Evolutionary conservation across 2,329 filamentous ascomycete genomes (phyloP).

Genomic region (Aspergillus fischeri): DNA sequence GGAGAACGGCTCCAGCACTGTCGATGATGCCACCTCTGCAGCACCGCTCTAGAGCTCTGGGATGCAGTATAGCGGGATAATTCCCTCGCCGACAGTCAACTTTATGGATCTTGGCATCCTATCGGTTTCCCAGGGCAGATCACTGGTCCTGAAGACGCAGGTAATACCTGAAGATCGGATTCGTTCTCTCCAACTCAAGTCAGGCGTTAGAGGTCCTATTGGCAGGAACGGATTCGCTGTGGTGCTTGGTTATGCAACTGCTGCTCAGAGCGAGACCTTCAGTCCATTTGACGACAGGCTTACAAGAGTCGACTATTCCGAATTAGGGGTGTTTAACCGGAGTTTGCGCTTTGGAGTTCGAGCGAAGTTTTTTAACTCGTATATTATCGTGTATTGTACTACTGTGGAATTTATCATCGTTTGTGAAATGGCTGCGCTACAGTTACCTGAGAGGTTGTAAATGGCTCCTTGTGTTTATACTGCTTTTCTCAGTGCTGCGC

Average conservation of each 20-base stretch:
- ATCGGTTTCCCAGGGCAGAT: neutral
- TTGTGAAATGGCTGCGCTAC: neutral
- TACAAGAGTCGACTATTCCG: slow-evolving; percentile 6
- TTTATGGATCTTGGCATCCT: neutral
- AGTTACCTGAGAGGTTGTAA: neutral
- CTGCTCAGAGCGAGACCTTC: slow-evolving; percentile 3
- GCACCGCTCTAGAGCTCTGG: neutral
- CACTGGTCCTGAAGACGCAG: neutral
- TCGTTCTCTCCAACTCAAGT: neutral
- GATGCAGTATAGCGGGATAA: neutral
- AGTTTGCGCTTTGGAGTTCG: neutral
- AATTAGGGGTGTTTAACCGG: slow-evolving; percentile 7
- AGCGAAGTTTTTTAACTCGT: neutral
- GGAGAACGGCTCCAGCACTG: neutral
- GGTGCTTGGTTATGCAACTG: slow-evolving; percentile 2
- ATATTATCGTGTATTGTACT: neutral
- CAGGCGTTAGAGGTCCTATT: neutral
- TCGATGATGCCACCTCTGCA: neutral
- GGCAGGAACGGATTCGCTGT: neutral
- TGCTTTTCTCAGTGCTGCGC: neutral
- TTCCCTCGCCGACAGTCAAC: neutral
- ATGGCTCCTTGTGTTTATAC: neutral
- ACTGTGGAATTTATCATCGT: neutral
- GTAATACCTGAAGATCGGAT: neutral
- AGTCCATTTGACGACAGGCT: neutral